Percentiles rank a stretch among this genome's conserved stretches.
Conservation (phyloP, 179 eudicot species). For the Camellia oleifera region DNA sequence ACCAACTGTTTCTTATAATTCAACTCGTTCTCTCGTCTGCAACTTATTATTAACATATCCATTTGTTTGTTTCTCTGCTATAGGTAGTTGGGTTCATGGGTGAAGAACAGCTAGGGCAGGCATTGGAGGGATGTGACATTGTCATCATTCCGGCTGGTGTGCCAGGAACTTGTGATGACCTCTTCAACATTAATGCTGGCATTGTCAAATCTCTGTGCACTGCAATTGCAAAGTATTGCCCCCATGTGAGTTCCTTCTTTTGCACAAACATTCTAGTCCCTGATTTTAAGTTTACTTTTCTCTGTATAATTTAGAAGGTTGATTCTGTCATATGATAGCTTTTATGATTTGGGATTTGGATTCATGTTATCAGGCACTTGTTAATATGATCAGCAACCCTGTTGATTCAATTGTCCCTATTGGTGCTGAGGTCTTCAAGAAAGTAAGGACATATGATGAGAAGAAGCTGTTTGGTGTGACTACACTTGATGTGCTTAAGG, state of each 20-base stretch:
- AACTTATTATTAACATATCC: background rate
- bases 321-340: background rate
- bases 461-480: conserved; percentile 94
- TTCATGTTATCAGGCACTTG: conserved; percentile 59
- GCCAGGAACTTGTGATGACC: conserved; percentile 95
- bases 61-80: background rate
- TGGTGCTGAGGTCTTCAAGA: conserved; percentile 95
- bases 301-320: background rate
- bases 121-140: conserved; percentile 82
- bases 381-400: conserved; percentile 96
- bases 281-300: background rate
- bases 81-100: conserved; percentile 58
- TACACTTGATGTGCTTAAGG: conserved; percentile 92
- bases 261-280: background rate
- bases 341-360: conserved; percentile 9
- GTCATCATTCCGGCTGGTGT: conserved; percentile 98
- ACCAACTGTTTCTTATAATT: background rate
- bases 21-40: background rate
- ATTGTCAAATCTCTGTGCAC: conserved; percentile 73
- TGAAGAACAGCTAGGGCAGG: conserved; percentile 66
- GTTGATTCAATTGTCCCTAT: conserved; percentile 97
- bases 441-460: conserved; percentile 86
- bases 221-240: conserved; percentile 83
- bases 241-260: conserved; percentile 50
- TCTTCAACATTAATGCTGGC: conserved; percentile 97